phyloP scores from a whole-genome alignment of 176 grass and related monocot species.

The Triticum monococcum region DNA sequence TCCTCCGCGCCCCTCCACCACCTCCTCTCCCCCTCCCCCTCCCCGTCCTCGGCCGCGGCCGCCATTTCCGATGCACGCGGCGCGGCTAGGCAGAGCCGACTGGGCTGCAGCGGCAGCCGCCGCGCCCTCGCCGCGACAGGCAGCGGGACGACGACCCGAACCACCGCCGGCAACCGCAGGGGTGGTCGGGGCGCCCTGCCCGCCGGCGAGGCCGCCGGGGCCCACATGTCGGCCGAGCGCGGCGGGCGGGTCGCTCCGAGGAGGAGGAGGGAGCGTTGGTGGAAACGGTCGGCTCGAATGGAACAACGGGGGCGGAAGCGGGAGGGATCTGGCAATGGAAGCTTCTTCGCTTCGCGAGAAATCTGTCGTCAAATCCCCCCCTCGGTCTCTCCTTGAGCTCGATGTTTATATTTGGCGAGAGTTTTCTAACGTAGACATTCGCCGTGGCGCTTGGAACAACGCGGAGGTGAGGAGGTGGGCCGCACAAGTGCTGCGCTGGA shows the following conservation, averaged over 20 bases:
- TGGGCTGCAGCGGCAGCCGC: background rate
- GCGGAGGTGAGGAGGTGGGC: background rate
- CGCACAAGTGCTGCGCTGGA: background rate
- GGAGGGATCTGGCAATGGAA: conserved; percentile 31
- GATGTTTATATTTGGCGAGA: conserved; percentile 1
- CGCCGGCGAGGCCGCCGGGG: conserved; percentile 33
- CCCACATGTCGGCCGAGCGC: conserved; percentile 39
- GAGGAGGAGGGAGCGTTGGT: background rate
- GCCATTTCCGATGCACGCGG: conserved; percentile 39
- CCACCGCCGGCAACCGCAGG: background rate
- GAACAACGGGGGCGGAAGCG: background rate
- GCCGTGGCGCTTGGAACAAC: background rate
- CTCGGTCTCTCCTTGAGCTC: background rate
- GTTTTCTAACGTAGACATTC: background rate
- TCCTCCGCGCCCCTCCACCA: conserved; percentile 29
- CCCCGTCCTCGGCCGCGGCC: conserved; percentile 16
- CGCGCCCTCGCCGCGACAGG: background rate
- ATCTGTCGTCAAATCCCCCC: conserved; percentile 6
- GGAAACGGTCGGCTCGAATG: background rate
- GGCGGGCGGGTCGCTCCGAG: background rate
- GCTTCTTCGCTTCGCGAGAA: conserved; percentile 4
- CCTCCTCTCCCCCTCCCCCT: conserved; percentile 16
- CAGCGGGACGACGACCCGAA: background rate
- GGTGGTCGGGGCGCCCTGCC: background rate
- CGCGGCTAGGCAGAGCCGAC: conserved; percentile 27